These are phyloP conservation scores for Fraxinus americana DNA, from an alignment of 257 asterid genomes.

Conservation along the genomic window DNA sequence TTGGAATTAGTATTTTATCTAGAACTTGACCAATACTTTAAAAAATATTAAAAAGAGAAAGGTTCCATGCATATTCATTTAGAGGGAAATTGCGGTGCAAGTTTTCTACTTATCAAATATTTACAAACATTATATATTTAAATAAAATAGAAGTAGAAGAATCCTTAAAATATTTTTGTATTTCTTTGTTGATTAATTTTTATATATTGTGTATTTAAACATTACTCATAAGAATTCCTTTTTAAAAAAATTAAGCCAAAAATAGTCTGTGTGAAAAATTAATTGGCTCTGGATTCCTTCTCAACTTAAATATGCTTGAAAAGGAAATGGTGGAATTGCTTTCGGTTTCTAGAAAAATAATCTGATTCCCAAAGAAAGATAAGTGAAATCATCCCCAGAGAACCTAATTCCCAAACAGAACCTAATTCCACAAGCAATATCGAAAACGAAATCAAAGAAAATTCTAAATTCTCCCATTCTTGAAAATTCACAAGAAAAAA, in stretches of 20 bases:
- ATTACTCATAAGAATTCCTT: neutral
- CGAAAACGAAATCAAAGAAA: neutral
- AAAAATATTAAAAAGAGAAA: too few relatives aligned
- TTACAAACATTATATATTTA: too few relatives aligned
- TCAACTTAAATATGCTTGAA: neutral
- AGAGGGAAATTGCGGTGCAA: too few relatives aligned
- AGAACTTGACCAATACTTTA: too few relatives aligned
- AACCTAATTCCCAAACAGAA: constrained; percentile 7
- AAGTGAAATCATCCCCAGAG: neutral
- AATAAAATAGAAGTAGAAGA: too few relatives aligned
- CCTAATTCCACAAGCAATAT: neutral
- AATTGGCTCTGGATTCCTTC: neutral
- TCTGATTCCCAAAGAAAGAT: constrained; percentile 2
- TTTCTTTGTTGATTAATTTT: too few relatives aligned
- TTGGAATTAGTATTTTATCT: too few relatives aligned
- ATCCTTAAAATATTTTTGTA: too few relatives aligned
- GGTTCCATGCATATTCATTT: too few relatives aligned
- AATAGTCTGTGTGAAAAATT: neutral
- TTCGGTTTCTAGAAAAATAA: neutral
- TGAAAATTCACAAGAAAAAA: neutral
- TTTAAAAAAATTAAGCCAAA: neutral
- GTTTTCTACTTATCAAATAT: too few relatives aligned
- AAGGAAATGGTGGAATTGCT: neutral
- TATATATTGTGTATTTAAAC: too few relatives aligned
- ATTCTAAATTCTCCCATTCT: neutral